These are phyloP conservation scores for Aspergillus amoenus DNA, from an alignment of 2,329 filamentous ascomycete genomes.

Conservation along the genomic window DNA sequence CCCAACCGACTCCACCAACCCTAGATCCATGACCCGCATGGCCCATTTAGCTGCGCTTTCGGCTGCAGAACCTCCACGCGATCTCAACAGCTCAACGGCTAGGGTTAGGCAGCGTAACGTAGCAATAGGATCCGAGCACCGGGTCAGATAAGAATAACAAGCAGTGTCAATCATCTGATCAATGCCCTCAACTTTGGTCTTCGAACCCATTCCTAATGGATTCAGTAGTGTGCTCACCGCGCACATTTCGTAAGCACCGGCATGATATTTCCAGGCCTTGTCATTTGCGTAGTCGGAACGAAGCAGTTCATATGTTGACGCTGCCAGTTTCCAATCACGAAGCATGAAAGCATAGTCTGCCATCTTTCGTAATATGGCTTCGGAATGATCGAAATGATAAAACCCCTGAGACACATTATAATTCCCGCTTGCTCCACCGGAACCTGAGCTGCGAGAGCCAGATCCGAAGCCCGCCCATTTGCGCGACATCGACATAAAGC, in stretches of 20 bases:
- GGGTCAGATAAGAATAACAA: constrained; percentile 86
- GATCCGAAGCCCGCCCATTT: constrained; percentile 82
- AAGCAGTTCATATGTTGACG: constrained; percentile 88
- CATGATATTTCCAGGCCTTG: constrained; percentile 95
- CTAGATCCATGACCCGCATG: constrained; percentile 73
- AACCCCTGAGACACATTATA: constrained; percentile 78
- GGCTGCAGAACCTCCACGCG: constrained; percentile 74
- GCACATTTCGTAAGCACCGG: constrained; percentile 92
- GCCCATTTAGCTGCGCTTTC: constrained; percentile 90
- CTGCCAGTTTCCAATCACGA: constrained; percentile 88
- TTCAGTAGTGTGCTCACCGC: constrained; percentile 79
- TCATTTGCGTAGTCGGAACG: constrained; percentile 88
- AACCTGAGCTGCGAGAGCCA: constrained; percentile 57
- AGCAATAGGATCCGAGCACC: constrained; percentile 76
- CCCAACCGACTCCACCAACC: constrained; percentile 70
- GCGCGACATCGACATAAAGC: constrained; percentile 92
- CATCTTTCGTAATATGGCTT: constrained; percentile 88
- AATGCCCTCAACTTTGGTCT: constrained; percentile 74
- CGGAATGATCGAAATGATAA: constrained; percentile 78
- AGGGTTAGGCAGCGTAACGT: constrained; percentile 75
- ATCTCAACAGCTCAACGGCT: constrained; percentile 75
- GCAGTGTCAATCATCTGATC: constrained; percentile 87
- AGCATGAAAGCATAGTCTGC: constrained; percentile 97
- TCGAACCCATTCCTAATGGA: constrained; percentile 69
- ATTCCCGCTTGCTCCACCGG: constrained; percentile 53